Evolutionary conservation across 2,329 filamentous ascomycete species (phyloP), one percentile per base, ranked within the genome.

Genomic region (Diaporthe longicolla): DNA sequence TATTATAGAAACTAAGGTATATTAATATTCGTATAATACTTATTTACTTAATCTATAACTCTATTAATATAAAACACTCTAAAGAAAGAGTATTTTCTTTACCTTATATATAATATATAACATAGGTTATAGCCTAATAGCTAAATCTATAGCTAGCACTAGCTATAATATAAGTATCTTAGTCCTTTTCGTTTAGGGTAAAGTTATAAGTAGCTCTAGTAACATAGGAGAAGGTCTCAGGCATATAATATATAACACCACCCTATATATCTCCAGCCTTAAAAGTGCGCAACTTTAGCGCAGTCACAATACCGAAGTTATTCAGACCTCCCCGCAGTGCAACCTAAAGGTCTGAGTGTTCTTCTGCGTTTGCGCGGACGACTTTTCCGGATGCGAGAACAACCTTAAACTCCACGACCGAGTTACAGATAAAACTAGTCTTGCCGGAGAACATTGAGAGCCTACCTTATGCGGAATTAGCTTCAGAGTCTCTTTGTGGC

Each of bases 311-410:
- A 15, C 84, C 86, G 29, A 32, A 32, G 29, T 32, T 32, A 32
- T 32, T 32, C 29, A 32, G 29, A 32, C 29, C 29, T 32, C 84
- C 84, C 43, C 83, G 82, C 7, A 87, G 79, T 2, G 86, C 85
- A 78, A 82, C 82, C 77, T 80, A 89, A 0, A 89, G 81, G 61
- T 89, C 85, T 0, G 75, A 4, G 72, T 87, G 81, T 8, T 78
- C 63, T 0, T 74, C 70, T 0, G 73, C 70, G 54, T 59, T 77
- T 29, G 76, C 78, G 13, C 24, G 35, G 3, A 74, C 70, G 2
- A 78, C 66, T 35, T 77, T 32, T 21, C 70, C 70, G 8, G 70
- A 55, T 21, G 70, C 70, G 35, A 71, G 70, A 8, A 71, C 70
- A 1, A 65, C 24, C 35, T 65, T 58, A 24, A 77, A 79, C 29